Conservation (phyloP, 2,329 filamentous ascomycete species). For the Penicillium sp. region DNA sequence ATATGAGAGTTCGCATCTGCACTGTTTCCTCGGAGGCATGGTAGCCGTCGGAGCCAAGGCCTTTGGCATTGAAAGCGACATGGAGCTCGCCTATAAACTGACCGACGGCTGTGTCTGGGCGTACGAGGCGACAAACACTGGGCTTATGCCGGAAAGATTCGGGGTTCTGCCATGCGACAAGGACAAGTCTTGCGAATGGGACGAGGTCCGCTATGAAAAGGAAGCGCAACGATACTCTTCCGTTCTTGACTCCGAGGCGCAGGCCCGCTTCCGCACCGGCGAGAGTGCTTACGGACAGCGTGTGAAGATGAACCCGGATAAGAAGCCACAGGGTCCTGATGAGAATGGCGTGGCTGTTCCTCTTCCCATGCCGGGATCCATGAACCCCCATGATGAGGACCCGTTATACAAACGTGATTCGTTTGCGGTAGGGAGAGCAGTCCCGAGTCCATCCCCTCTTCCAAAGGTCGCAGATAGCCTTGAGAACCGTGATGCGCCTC, state of each 20-base stretch:
- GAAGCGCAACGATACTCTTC: slow-evolving; percentile 45
- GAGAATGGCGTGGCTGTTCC: slow-evolving; percentile 11
- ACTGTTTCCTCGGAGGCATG: slow-evolving; percentile 63
- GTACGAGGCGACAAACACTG: slow-evolving; percentile 55
- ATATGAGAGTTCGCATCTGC: slow-evolving; percentile 57
- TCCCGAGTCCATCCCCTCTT: slow-evolving; percentile 4
- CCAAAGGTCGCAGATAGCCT: neutral
- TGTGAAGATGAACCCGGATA: slow-evolving; percentile 16
- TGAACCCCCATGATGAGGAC: slow-evolving; percentile 22
- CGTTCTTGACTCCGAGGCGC: slow-evolving; percentile 38
- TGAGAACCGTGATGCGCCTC: slow-evolving; percentile 17
- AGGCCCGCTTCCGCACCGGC: slow-evolving; percentile 27
- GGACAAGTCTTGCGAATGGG: slow-evolving; percentile 50
- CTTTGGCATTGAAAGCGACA: slow-evolving; percentile 54
- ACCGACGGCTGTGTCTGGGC: slow-evolving; percentile 64
- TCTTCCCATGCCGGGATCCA: slow-evolving; percentile 24
- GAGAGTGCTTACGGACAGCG: slow-evolving; percentile 26
- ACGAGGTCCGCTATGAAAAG: slow-evolving; percentile 38
- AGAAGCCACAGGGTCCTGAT: slow-evolving; percentile 5
- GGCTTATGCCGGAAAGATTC: slow-evolving; percentile 63
- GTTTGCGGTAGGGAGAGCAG: slow-evolving; percentile 1
- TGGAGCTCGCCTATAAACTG: slow-evolving; percentile 56
- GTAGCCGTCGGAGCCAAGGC: slow-evolving; percentile 59
- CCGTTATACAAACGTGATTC: slow-evolving; percentile 16
- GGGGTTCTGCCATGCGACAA: slow-evolving; percentile 52